Percentiles rank a stretch among this genome's conserved stretches.
Conservation (phyloP, 441 rosid genomes). For the Erodium moschatum region DNA sequence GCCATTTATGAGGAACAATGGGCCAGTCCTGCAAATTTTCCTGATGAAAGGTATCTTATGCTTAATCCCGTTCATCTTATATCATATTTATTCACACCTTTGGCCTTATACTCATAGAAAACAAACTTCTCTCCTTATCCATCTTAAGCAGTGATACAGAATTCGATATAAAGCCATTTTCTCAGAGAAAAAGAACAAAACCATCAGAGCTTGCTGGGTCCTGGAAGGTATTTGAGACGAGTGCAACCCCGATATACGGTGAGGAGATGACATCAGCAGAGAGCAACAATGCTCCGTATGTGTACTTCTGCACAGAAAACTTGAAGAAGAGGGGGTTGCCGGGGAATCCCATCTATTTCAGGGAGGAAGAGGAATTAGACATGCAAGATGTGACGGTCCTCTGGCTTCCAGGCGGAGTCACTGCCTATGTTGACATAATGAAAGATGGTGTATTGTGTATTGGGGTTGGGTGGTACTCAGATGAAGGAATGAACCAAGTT, state of each 20-base stretch:
- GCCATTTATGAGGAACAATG: conserved; percentile 84
- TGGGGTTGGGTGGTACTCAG: conserved; percentile 84
- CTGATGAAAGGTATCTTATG: conserved; percentile 45
- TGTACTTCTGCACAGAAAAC: conserved; percentile 71
- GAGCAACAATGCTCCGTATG: conserved; percentile 36
- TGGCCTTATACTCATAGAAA: neutral
- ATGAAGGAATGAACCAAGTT: conserved; percentile 78
- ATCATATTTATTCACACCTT: neutral
- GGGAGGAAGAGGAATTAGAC: conserved; percentile 74
- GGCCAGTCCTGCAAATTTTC: conserved; percentile 60
- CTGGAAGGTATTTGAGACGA: conserved; percentile 90
- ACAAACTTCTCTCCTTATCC: conserved; percentile 12
- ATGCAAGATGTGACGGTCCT: conserved; percentile 62
- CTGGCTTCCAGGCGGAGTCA: conserved; percentile 84
- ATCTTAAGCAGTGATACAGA: conserved; percentile 39
- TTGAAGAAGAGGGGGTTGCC: conserved; percentile 68
- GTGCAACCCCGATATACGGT: conserved; percentile 65
- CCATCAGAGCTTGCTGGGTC: conserved; percentile 71
- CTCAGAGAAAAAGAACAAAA: conserved; percentile 55
- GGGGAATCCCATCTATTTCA: conserved; percentile 42
- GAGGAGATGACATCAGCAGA: conserved; percentile 33
- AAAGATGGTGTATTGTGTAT: conserved; percentile 68
- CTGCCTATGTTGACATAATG: conserved; percentile 55
- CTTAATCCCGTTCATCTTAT: neutral
- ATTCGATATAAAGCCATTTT: conserved; percentile 52